Evolutionary conservation across 2,329 filamentous ascomycete species (phyloP).

Genomic region (Botrytis paeoniae): DNA sequence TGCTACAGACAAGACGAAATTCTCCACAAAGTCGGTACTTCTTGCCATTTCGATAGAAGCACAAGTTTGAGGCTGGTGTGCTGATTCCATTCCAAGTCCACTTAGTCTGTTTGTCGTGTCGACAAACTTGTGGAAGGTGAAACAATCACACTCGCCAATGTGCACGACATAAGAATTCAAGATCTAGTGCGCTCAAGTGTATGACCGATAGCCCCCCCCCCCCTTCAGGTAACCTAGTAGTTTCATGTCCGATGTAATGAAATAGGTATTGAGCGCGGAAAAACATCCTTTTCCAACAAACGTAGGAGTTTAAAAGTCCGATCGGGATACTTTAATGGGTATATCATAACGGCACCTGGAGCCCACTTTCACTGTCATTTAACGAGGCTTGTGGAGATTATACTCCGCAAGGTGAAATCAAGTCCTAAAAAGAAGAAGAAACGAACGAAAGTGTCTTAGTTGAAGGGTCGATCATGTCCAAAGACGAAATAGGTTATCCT

Average conservation of each 20-base stretch:
- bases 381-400: neutral
- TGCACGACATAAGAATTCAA: neutral
- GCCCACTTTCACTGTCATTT: neutral
- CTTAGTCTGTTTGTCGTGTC: too few relatives aligned
- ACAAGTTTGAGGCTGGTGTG: neutral
- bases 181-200: neutral
- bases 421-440: neutral
- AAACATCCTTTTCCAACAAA: neutral
- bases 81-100: neutral
- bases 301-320: neutral
- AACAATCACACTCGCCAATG: neutral
- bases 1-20: neutral
- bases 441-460: neutral
- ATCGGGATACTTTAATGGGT: neutral
- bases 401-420: neutral
- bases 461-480: conserved; percentile 9
- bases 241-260: neutral
- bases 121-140: neutral
- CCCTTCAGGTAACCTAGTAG: neutral
- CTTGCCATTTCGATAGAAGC: neutral
- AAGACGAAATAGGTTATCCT: neutral
- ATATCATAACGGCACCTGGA: neutral
- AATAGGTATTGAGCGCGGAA: neutral
- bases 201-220: neutral
- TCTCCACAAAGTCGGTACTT: neutral